Evolutionary conservation across 192 early-diverging fungal genomes (phyloP).

Genomic region (Chytriomyces hyalinus): DNA sequence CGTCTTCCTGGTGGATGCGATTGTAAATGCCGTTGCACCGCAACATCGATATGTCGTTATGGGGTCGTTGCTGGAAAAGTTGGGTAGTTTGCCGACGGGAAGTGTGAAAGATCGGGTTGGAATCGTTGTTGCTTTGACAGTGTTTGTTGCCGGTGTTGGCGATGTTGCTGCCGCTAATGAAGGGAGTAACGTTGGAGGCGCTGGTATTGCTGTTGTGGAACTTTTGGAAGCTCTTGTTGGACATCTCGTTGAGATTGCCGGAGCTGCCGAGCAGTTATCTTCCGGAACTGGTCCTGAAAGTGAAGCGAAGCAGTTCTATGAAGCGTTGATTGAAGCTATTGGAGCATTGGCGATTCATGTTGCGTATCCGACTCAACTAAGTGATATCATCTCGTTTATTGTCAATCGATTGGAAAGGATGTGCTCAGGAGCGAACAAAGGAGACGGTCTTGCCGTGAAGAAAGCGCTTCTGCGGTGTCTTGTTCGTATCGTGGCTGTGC

Average conservation of each 20-base stretch:
- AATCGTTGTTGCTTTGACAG: slow-evolving; percentile 21
- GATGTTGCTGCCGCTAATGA: background rate
- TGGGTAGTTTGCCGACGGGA: background rate
- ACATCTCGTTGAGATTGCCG: slow-evolving; percentile 11
- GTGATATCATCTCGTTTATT: slow-evolving; percentile 46
- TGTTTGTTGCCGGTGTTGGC: slow-evolving; percentile 6
- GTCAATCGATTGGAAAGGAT: slow-evolving; percentile 36
- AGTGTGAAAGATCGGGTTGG: background rate
- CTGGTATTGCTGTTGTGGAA: slow-evolving; percentile 41
- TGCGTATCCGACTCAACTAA: slow-evolving; percentile 46
- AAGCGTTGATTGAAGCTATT: slow-evolving; percentile 30
- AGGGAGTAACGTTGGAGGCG: background rate
- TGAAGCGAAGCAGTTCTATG: slow-evolving; percentile 11
- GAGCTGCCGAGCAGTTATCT: background rate
- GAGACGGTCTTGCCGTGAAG: background rate
- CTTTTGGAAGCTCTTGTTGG: slow-evolving; percentile 40
- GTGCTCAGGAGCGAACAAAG: background rate
- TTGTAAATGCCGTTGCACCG: slow-evolving; percentile 21
- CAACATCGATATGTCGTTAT: slow-evolving; percentile 42
- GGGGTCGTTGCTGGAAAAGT: slow-evolving; percentile 34
- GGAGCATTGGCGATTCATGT: slow-evolving; percentile 33
- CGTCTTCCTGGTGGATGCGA: slow-evolving; percentile 3
- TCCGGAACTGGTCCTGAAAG: background rate
- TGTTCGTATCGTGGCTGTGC: slow-evolving; percentile 4
- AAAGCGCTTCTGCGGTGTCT: slow-evolving; percentile 14